Percentiles rank a stretch among this genome's conserved stretches.
phyloP scores from a whole-genome alignment of 2,329 filamentous ascomycete species.

The Dactylellina leptospora region DNA sequence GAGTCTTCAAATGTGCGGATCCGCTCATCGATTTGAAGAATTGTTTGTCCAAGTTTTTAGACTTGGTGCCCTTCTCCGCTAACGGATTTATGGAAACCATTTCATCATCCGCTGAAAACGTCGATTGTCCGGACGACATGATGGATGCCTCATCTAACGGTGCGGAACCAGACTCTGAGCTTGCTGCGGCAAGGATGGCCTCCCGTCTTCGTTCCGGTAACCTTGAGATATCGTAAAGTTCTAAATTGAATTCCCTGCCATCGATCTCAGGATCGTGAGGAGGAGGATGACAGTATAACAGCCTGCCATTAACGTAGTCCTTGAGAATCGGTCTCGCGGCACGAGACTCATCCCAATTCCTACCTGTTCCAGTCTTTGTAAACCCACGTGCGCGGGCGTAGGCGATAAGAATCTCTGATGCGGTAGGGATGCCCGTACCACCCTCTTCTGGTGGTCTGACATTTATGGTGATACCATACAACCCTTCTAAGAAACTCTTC shows the following conservation, averaged over 20 bases:
- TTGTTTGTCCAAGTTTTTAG: slow-evolving; percentile 79
- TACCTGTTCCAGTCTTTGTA: slow-evolving; percentile 84
- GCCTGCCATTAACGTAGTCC: slow-evolving; percentile 96
- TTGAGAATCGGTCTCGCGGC: slow-evolving; percentile 90
- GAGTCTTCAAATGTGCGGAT: slow-evolving; percentile 75
- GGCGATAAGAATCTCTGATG: slow-evolving; percentile 81
- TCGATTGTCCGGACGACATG: slow-evolving; percentile 14
- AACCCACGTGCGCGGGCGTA: slow-evolving; percentile 92
- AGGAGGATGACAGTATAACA: slow-evolving; percentile 89
- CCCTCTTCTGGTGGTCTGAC: slow-evolving; percentile 87
- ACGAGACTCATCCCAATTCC: slow-evolving; percentile 85
- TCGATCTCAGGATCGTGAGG: slow-evolving; percentile 74
- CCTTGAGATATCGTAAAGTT: slow-evolving; percentile 84
- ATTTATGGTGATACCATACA: slow-evolving; percentile 90
- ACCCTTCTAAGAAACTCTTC: slow-evolving; percentile 84
- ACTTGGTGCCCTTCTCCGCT: slow-evolving; percentile 70
- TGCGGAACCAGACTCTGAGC: slow-evolving; percentile 35
- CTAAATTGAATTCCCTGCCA: slow-evolving; percentile 79
- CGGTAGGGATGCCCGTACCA: slow-evolving; percentile 84
- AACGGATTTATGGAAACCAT: slow-evolving; percentile 60
- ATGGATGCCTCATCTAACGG: slow-evolving; percentile 17
- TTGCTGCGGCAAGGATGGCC: slow-evolving; percentile 24
- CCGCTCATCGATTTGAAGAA: slow-evolving; percentile 79
- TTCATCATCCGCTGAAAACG: slow-evolving; percentile 55
- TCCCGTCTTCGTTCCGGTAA: slow-evolving; percentile 79